A percentile compares a stretch with the other conserved stretches of the same genome.
Conservation (phyloP, 495 filamentous ascomycete species). For the Hamigera avellanea region DNA sequence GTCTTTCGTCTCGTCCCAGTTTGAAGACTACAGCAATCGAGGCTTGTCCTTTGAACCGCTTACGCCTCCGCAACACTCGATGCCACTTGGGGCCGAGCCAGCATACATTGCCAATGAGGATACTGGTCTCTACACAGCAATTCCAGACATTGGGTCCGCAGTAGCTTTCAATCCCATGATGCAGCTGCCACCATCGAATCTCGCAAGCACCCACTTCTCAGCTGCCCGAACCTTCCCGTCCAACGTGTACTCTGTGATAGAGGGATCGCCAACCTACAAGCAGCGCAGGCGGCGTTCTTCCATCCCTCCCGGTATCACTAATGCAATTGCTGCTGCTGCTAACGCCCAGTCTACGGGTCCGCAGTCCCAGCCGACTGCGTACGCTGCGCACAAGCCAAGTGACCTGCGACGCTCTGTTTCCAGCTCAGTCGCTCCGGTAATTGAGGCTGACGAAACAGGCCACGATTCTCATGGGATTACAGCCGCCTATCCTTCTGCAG, state of each 20-base stretch:
- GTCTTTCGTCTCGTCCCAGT: constrained; percentile 93
- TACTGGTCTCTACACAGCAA: constrained; percentile 86
- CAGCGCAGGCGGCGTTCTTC: constrained; percentile 89
- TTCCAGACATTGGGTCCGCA: constrained; percentile 61
- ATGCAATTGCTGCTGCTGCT: constrained; percentile 47
- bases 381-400: constrained; percentile 61
- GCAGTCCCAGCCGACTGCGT: constrained; percentile 27
- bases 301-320: constrained; percentile 61
- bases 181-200: constrained; percentile 78
- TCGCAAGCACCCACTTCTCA: constrained; percentile 62
- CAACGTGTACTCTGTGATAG: constrained; percentile 89
- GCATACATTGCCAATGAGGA: constrained; percentile 98
- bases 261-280: constrained; percentile 97
- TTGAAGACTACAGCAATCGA: constrained; percentile 93
- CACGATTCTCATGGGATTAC: constrained; percentile 52
- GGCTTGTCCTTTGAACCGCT: constrained; percentile 93
- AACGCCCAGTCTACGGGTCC: constrained; percentile 28
- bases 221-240: constrained; percentile 59
- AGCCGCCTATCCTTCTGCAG: constrained; percentile 47
- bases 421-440: constrained; percentile 71
- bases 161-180: constrained; percentile 67
- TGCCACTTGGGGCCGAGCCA: constrained; percentile 70
- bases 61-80: constrained; percentile 82
- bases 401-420: constrained; percentile 89
- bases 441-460: constrained; percentile 61